A percentile compares a stretch with the other conserved stretches of the same genome.
These are phyloP conservation scores for Besnoitia besnoiti DNA, from an alignment of 169 alveolate genomes.

Conservation along the genomic window DNA sequence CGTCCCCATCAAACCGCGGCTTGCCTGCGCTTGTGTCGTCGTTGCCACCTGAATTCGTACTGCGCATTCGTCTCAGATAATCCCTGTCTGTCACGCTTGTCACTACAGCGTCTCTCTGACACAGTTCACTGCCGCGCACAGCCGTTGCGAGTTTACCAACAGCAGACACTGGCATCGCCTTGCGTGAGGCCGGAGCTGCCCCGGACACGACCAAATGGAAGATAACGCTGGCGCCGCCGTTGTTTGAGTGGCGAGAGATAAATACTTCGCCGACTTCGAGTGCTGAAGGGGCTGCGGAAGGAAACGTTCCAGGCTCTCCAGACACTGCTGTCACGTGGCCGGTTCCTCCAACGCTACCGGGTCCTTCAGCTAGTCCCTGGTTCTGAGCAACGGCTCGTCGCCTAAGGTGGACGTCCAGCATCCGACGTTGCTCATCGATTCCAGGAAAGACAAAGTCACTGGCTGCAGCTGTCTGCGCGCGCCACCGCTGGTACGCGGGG, in stretches of 20 bases:
- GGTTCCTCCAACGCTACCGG: too few relatives aligned
- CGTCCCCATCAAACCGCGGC: neutral
- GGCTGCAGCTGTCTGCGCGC: neutral
- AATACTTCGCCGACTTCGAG: constrained; percentile 14
- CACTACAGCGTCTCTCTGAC: too few relatives aligned
- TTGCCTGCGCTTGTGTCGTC: neutral
- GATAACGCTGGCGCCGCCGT: neutral
- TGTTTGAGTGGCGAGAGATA: constrained; percentile 32
- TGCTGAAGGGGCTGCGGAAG: neutral
- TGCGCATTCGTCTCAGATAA: neutral
- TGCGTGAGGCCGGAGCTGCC: too few relatives aligned
- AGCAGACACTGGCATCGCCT: neutral
- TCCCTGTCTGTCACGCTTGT: neutral
- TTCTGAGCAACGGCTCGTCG: neutral
- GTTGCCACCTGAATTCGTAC: neutral
- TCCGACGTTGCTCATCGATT: neutral
- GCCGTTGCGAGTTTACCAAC: neutral
- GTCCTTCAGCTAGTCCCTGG: too few relatives aligned
- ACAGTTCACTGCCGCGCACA: neutral
- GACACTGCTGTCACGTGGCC: neutral
- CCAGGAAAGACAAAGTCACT: constrained; percentile 27
- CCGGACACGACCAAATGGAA: constrained; percentile 14
- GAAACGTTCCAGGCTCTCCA: neutral
- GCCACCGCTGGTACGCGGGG: constrained; percentile 27
- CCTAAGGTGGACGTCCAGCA: neutral